phyloP scores from a whole-genome alignment of 345 rosid genomes.

The Camelina hispida region DNA sequence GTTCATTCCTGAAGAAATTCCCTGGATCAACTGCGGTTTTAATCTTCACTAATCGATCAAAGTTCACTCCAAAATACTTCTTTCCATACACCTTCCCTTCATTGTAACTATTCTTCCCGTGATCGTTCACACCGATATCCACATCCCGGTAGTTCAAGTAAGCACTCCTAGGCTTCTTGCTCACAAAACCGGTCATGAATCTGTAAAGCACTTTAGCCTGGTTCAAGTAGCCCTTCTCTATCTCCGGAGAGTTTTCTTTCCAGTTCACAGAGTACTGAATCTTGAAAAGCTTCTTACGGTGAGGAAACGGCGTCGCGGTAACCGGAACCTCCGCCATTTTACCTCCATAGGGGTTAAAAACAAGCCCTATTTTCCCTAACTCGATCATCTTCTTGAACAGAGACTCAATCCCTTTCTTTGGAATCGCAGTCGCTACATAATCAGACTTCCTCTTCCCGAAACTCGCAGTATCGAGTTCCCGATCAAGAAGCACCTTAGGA shows the following conservation, averaged over 20 bases:
- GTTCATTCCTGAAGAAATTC: conserved; percentile 64
- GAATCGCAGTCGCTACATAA: conserved; percentile 54
- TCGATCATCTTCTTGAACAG: conserved; percentile 60
- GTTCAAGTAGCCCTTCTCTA: conserved; percentile 39
- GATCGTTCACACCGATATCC: conserved; percentile 52
- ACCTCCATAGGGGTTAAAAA: conserved; percentile 70
- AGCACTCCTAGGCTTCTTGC: conserved; percentile 67
- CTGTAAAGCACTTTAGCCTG: conserved; percentile 47
- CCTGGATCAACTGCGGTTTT: conserved; percentile 57
- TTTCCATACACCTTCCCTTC: conserved; percentile 60
- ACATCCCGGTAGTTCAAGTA: conserved; percentile 64
- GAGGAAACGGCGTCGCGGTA: conserved; percentile 60
- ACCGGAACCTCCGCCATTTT: conserved; percentile 52
- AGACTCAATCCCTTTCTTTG: conserved; percentile 38
- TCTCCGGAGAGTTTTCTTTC: conserved; percentile 44
- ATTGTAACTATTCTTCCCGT: conserved; percentile 42
- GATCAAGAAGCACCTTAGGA: conserved; percentile 51
- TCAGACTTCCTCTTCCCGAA: conserved; percentile 72
- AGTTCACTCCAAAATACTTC: conserved; percentile 59
- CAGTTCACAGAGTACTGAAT: conserved; percentile 56
- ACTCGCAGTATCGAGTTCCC: conserved; percentile 39
- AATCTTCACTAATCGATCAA: conserved; percentile 56
- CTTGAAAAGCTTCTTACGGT: conserved; percentile 61
- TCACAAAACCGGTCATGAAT: conserved; percentile 65
- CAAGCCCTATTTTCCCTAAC: conserved; percentile 54